Conservation (phyloP, 163 green algal genomes). For the Volvox carteri region DNA sequence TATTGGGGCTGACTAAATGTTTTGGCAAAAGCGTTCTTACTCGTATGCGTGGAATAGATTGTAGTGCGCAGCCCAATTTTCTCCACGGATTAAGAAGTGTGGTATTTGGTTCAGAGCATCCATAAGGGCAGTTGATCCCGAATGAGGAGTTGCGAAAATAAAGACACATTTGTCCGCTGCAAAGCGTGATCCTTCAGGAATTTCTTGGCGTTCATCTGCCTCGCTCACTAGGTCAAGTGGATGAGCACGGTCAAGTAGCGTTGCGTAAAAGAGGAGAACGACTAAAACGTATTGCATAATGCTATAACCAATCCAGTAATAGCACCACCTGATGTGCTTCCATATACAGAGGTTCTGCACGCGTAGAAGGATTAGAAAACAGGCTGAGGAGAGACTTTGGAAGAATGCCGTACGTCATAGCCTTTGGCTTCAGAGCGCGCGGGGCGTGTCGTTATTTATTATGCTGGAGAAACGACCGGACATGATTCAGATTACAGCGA, state of each 20-base stretch:
- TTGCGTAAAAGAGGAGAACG: not conserved
- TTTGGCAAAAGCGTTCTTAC: not conserved
- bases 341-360: no score
- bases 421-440: no score
- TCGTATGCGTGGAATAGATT: conserved; percentile 33
- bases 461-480: no score
- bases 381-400: no score
- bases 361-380: no score
- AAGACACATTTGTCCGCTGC: not conserved
- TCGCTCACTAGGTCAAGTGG: not conserved
- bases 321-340: not conserved
- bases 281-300: not conserved
- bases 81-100: conserved; percentile 2
- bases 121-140: not conserved
- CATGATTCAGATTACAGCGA: no score
- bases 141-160: not conserved
- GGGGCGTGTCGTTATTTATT: no score
- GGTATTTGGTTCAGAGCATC: not conserved
- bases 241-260: not conserved
- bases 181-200: not conserved
- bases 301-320: not conserved
- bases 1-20: not conserved
- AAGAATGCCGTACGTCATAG: no score
- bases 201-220: not conserved
- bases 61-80: conserved; percentile 4